Evolutionary conservation across 805 yeast species (phyloP).

Genomic region (Zygoascus bituminiphila): DNA sequence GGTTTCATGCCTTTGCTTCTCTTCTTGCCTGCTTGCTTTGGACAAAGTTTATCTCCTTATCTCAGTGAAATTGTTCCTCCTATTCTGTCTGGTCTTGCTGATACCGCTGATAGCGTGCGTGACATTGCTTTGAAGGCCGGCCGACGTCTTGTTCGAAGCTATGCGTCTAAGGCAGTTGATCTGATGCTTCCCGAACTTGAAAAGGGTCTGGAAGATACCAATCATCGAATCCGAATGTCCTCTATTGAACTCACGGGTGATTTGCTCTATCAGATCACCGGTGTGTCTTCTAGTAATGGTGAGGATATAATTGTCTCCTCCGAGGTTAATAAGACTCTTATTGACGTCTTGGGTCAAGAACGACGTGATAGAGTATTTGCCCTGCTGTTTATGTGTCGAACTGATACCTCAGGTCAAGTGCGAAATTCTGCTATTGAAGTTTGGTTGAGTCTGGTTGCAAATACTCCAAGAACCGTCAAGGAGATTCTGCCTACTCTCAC

Average conservation of each 20-base stretch:
- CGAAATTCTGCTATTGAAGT: conserved; percentile 86
- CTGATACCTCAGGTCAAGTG: conserved; percentile 81
- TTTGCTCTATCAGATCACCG: conserved; percentile 85
- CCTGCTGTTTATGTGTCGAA: conserved; percentile 85
- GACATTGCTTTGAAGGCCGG: conserved; percentile 91
- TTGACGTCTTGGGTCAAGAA: conserved; percentile 75
- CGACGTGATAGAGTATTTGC: conserved; percentile 84
- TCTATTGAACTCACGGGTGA: conserved; percentile 96
- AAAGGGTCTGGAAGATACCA: conserved; percentile 72
- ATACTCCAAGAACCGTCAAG: conserved; percentile 89
- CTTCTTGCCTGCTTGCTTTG: conserved; percentile 91
- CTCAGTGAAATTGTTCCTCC: conserved; percentile 83
- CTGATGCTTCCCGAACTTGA: conserved; percentile 90
- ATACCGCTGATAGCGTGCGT: conserved; percentile 73
- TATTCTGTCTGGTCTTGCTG: conserved; percentile 84
- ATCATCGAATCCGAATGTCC: conserved; percentile 80
- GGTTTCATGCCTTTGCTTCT: conserved; percentile 87
- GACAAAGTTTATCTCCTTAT: conserved; percentile 84
- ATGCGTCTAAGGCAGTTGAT: conserved; percentile 89
- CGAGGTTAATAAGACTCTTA: conserved; percentile 42
- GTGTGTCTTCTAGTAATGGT: conserved; percentile 62
- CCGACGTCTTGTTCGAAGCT: conserved; percentile 80
- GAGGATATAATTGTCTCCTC: conserved; percentile 53
- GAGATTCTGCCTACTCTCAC: conserved; percentile 84
- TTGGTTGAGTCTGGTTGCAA: conserved; percentile 94